Percentiles rank a stretch among this genome's conserved stretches.
Evolutionary conservation across 2,329 filamentous ascomycete species (phyloP).

Genomic region (Zymoseptoria pseudotritici): DNA sequence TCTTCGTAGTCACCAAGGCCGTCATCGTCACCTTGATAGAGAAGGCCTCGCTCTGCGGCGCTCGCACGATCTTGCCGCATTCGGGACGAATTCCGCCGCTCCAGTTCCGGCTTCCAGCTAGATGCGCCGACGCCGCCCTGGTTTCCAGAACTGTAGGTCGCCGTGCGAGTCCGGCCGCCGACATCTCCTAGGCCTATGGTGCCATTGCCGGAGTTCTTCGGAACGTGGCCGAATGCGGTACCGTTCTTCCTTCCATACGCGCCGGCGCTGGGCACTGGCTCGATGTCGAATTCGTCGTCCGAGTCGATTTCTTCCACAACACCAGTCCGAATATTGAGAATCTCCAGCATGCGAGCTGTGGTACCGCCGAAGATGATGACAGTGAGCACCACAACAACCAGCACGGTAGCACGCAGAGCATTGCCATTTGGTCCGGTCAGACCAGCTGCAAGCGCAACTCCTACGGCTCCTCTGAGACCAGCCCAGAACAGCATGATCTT

Average conservation of each 20-base stretch:
- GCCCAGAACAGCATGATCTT: slow-evolving; percentile 99
- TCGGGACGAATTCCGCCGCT: slow-evolving; percentile 48
- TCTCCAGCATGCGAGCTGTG: slow-evolving; percentile 95
- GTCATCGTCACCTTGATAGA: slow-evolving; percentile 43
- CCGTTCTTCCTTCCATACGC: slow-evolving; percentile 76
- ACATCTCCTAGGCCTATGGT: slow-evolving; percentile 25
- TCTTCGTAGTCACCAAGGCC: slow-evolving; percentile 38
- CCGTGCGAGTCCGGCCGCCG: slow-evolving; percentile 31
- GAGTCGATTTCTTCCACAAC: slow-evolving; percentile 96
- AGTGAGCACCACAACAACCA: slow-evolving; percentile 92
- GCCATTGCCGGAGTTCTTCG: slow-evolving; percentile 51
- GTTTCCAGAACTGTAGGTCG: slow-evolving; percentile 54
- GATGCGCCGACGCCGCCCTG: slow-evolving; percentile 41
- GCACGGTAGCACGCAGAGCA: slow-evolving; percentile 84
- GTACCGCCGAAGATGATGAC: slow-evolving; percentile 99
- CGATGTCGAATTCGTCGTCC: slow-evolving; percentile 97
- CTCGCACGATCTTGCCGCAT: slow-evolving; percentile 35
- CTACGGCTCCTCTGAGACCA: slow-evolving; percentile 87
- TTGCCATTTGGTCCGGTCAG: slow-evolving; percentile 65
- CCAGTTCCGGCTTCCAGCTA: slow-evolving; percentile 36
- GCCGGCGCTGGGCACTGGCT: slow-evolving; percentile 55
- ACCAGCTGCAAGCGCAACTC: slow-evolving; percentile 85
- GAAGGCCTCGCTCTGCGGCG: slow-evolving; percentile 47
- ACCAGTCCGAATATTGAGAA: slow-evolving; percentile 89
- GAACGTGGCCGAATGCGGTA: slow-evolving; percentile 67